Conservation (phyloP, 192 early-diverging fungal species). For the Tieghemiomyces parasiticus region DNA sequence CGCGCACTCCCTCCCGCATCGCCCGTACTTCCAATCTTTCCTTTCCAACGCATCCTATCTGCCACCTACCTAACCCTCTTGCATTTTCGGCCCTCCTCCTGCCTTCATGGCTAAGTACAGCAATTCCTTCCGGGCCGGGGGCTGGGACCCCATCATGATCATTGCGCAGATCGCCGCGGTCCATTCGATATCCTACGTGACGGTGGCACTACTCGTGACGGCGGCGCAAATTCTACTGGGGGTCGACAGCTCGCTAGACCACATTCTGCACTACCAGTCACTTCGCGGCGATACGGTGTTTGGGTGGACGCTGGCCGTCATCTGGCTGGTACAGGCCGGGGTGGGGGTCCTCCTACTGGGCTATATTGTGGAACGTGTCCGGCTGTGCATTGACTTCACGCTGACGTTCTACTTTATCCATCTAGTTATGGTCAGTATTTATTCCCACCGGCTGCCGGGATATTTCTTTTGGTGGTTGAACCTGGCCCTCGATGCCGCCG, state of each 20-base stretch:
- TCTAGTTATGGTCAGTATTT: slow-evolving; percentile 20
- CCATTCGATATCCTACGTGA: slow-evolving; percentile 28
- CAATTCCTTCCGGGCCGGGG: slow-evolving; percentile 16
- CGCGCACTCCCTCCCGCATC: no score
- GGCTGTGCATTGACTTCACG: slow-evolving; percentile 29
- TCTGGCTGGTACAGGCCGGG: slow-evolving; percentile 14
- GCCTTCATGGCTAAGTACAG: slow-evolving; percentile 3
- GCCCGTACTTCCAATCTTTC: no score
- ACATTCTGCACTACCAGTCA: slow-evolving; percentile 18
- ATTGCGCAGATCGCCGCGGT: slow-evolving; percentile 26
- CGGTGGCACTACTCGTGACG: slow-evolving; percentile 16
- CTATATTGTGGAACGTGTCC: slow-evolving; percentile 29
- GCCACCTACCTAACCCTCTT: no score
- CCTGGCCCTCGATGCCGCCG: slow-evolving; percentile 7
- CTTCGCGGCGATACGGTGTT: slow-evolving; percentile 26
- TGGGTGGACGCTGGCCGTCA: slow-evolving; percentile 18
- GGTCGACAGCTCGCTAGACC: slow-evolving; percentile 15
- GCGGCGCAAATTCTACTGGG: slow-evolving; percentile 15
- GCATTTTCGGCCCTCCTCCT: not conserved
- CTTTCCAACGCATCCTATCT: no score
- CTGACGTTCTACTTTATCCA: slow-evolving; percentile 26
- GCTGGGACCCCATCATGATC: slow-evolving; percentile 30
- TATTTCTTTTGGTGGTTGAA: slow-evolving; percentile 19
- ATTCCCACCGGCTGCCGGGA: slow-evolving; percentile 13
- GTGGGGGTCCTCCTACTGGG: slow-evolving; percentile 23